Evolutionary conservation across 1,284 basidiomycete genomes (phyloP).

Genomic region (Hemileia vastatrix): DNA sequence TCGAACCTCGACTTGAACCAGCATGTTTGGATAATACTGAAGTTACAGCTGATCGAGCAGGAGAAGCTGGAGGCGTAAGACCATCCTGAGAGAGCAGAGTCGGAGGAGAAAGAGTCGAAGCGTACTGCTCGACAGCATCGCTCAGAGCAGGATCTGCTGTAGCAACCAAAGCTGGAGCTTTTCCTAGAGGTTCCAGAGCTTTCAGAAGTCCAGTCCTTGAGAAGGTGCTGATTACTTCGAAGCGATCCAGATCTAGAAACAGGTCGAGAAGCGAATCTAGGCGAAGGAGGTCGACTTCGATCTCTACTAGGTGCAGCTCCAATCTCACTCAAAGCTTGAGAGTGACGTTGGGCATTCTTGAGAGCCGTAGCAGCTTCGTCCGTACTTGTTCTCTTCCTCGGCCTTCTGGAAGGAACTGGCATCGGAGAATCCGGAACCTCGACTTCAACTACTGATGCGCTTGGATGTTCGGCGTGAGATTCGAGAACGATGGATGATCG

Average conservation of each 20-base stretch:
- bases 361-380: neutral
- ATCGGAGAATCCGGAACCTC: slow-evolving; percentile 21
- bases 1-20: neutral
- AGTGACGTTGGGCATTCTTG: neutral
- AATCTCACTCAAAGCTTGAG: neutral
- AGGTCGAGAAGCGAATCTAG: neutral
- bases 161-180: slow-evolving; percentile 33
- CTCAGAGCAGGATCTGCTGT: slow-evolving; percentile 26
- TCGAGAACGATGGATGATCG: slow-evolving; percentile 2
- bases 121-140: neutral
- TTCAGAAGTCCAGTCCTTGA: slow-evolving; percentile 24
- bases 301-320: neutral
- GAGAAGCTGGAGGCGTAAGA: neutral
- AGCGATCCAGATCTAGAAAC: slow-evolving; percentile 30
- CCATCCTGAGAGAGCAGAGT: neutral
- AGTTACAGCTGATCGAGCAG: neutral
- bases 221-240: slow-evolving; percentile 31
- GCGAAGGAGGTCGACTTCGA: neutral
- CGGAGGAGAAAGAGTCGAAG: neutral
- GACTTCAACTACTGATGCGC: neutral
- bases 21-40: neutral
- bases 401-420: slow-evolving; percentile 18
- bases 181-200: slow-evolving; percentile 34
- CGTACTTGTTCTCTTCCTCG: neutral
- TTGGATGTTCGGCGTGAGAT: slow-evolving; percentile 20